Evolutionary conservation across 225 moss, liverwort and hornwort genomes (phyloP), one percentile per base, ranked within the genome.

Genomic region (Asterella californica): DNA sequence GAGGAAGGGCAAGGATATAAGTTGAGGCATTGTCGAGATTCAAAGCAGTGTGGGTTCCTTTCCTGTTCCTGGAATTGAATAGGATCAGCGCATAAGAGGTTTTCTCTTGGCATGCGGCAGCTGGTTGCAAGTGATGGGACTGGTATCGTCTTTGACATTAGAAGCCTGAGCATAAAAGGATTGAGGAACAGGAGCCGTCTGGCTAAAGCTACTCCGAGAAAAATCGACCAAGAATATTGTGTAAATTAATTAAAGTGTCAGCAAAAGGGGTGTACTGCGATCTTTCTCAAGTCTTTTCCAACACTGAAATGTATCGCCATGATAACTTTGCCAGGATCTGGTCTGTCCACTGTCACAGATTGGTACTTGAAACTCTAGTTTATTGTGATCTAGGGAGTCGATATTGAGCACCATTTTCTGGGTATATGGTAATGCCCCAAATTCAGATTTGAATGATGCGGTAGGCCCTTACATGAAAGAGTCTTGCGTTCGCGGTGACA

Each of bases 1-100:
- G 60, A 88, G 82, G 30, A 87, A 89, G 78, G 89, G 90, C 19
- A 91, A 88, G 75, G 87, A 77, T 29, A 85, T 75, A 77, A 83
- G 33, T 64, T 88, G 61, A 82, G 53, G 19, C 19, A 21, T 47
- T 47, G 11, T 34, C 6, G 12, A 64, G 46, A 42, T 52, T 27
- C 32, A 50, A 63, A 19, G 46, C 77, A 64, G n/a, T n/a, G n/a
- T n/a, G n/a, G n/a, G n/a, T n/a, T n/a, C n/a, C n/a, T n/a, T n/a
- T n/a, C n/a, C n/a, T n/a, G n/a, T n/a, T n/a, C n/a, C 47, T 47
- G n/a, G 7, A 24, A 15, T 14, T 38, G 30, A 64, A 0, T 8
- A 77, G 37, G 37, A 36, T 77, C n/a, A 46, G 21, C 17, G 46
- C 46, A 0, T 37, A 45, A 29, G n/a, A 64, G n/a, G n/a, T 42